phyloP scores from a whole-genome alignment of 768 basidiomycete species.

The Amyloporia xantha region DNA sequence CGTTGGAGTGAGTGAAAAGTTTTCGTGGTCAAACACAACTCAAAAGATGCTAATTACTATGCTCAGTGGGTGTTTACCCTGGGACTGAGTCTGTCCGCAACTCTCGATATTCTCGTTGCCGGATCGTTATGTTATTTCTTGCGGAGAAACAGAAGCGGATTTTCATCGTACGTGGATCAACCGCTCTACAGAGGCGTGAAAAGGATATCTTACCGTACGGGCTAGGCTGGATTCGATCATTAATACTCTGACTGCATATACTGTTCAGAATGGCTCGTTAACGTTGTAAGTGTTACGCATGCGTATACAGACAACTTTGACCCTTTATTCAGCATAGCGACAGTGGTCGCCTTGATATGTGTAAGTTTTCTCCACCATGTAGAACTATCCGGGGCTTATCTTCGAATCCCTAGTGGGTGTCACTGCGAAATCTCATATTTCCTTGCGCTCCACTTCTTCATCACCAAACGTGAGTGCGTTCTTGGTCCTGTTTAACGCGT shows the following conservation, averaged over 20 bases:
- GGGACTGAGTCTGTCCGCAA: conserved; percentile 18
- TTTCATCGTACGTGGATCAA: conserved; percentile 8
- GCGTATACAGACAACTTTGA: background rate
- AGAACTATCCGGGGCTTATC: no score
- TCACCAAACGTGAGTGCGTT: conserved; percentile 18
- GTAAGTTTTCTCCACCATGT: conserved; percentile 9
- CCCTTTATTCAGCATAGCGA: conserved; percentile 16
- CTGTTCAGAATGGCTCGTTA: conserved; percentile 19
- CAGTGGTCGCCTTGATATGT: conserved; percentile 15
- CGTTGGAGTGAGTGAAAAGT: background rate
- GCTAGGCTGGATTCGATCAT: conserved; percentile 19
- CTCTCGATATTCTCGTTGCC: conserved; percentile 22
- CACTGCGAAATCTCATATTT: conserved; percentile 18
- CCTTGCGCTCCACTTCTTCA: conserved; percentile 18
- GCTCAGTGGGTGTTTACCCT: conserved; percentile 12
- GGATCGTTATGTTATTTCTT: conserved; percentile 18
- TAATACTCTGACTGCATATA: conserved; percentile 18
- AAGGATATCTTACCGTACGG: background rate
- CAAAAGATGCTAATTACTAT: background rate
- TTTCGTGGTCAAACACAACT: background rate
- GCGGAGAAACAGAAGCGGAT: conserved; percentile 16
- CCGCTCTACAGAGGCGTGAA: no score
- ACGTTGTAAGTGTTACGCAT: conserved; percentile 14
- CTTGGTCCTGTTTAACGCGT: no score
- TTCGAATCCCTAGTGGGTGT: conserved; percentile 13